Base-by-base conservation (phyloP, 2,329 filamentous ascomycete genomes). In the Aspergillus bombycis region DNA sequence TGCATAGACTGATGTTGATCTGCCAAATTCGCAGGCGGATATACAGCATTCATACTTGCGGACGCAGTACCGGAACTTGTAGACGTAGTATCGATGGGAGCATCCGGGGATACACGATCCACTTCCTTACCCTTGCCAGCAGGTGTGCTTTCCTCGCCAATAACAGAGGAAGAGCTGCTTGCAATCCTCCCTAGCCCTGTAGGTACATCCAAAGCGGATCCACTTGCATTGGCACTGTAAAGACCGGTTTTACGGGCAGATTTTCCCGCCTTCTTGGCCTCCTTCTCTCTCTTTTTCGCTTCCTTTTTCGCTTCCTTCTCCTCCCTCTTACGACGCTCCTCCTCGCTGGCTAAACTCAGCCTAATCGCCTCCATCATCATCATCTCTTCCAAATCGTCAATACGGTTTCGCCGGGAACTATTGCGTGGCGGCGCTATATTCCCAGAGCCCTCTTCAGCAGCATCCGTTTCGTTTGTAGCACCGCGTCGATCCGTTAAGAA, bases 361-460 rank as follows among this genome's bases (percentile, higher is more conserved):
- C 95, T 86, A 55, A 99, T 96, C 0, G 95, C 95, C 77, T 99
- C 95, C 84, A 95, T 93, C 83, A 98, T 93, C 95, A 99, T 99
- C 83, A 99, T 91, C 56, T 97, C 94, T 75, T 99, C 95, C 0
- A 98, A 84, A 70, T 98, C 94, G 26, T 96, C 92, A 74, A 96
- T 88, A 34, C 92, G 85, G 61, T 78, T 86, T 65, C 87, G 81
- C 64, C 89, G 80, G 41, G 85, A 86, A 68, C 83, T 85, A 9
- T 84, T 76, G n/a, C 80, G 79, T 19, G 80, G 74, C 6, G 80
- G 77, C 41, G 78, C 74, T 28, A 78, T 61, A 67, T 74, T 76
- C 1, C 70, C 70, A 10, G 73, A 58, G 9, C 69, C 71, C 54
- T 79, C 76, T 66, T 77, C 76, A 1, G 72, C 71, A 46, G 75